Evolutionary conservation across 2,329 filamentous ascomycete species (phyloP).

Genomic region (Botrytis paeoniae): DNA sequence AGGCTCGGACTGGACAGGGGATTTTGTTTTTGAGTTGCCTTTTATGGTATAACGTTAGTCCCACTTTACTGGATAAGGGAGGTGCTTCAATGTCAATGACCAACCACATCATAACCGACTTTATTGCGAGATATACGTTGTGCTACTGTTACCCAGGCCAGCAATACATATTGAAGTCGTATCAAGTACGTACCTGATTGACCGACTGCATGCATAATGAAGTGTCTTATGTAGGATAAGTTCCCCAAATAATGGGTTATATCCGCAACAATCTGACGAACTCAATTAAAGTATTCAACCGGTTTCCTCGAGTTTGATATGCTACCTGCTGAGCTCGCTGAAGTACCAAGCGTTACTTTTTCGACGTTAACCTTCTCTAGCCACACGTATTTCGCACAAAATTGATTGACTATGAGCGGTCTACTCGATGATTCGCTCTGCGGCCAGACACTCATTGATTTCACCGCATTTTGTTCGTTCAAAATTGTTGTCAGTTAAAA

Average conservation of each 20-base stretch:
- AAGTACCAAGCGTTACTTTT: not conserved
- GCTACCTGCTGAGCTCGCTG: not conserved
- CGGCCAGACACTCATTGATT: not conserved
- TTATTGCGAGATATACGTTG: not conserved
- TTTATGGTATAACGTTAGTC: not conserved
- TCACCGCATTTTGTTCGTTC: not conserved
- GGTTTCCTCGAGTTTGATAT: not conserved
- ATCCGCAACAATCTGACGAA: not conserved
- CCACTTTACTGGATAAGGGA: conserved; percentile 9
- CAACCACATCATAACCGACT: not conserved
- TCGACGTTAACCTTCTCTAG: not conserved
- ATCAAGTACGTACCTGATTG: not conserved
- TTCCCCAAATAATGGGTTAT: not conserved
- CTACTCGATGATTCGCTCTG: not conserved
- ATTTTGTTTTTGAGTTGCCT: conserved; percentile 10
- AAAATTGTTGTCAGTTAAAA: not conserved
- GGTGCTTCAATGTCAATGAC: not conserved
- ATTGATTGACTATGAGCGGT: not conserved
- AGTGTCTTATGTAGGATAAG: not conserved
- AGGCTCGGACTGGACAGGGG: not conserved
- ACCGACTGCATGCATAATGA: not conserved
- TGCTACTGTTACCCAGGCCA: not conserved
- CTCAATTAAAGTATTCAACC: not conserved
- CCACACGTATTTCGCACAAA: not conserved
- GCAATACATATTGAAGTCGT: not conserved